A percentile compares a stretch with the other conserved stretches of the same genome.
Evolutionary conservation across 148 eudicot species (phyloP).

Genomic region (Rhododendron williamsianum): DNA sequence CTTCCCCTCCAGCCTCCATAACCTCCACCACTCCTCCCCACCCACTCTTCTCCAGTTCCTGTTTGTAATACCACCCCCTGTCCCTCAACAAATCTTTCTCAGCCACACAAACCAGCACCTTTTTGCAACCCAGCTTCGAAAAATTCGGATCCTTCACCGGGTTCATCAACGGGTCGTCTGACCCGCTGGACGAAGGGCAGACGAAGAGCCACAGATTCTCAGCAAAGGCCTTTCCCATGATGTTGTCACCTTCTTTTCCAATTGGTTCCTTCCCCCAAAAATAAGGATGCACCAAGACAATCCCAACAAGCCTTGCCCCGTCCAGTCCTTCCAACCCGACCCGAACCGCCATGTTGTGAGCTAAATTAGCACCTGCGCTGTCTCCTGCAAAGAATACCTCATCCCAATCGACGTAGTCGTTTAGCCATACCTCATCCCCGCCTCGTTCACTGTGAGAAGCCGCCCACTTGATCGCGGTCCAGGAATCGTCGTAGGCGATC

Average conservation of each 20-base stretch:
- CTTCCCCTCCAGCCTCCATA: slow-evolving; percentile 20
- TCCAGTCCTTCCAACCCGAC: slow-evolving; percentile 5
- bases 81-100: slow-evolving; percentile 23
- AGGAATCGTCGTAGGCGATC: background rate
- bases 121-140: slow-evolving; percentile 16
- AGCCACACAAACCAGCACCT: slow-evolving; percentile 29
- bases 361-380: slow-evolving; percentile 21
- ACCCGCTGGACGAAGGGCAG: slow-evolving; percentile 9
- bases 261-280: background rate
- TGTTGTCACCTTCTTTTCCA: background rate
- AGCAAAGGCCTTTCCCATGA: background rate
- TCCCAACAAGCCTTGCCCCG: slow-evolving; percentile 2
- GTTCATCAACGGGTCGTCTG: slow-evolving; percentile 26
- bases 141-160: slow-evolving; percentile 24
- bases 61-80: slow-evolving; percentile 23
- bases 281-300: slow-evolving; percentile 4
- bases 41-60: slow-evolving; percentile 21
- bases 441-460: background rate
- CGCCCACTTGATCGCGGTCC: slow-evolving; percentile 1
- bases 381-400: slow-evolving; percentile 12
- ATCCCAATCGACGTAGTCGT: background rate
- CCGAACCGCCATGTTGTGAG: slow-evolving; percentile 12
- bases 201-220: slow-evolving; percentile 14
- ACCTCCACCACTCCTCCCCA: slow-evolving; percentile 28
- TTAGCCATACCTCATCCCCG: slow-evolving; percentile 6